Conservation (phyloP, 2,329 filamentous ascomycete genomes). For the Penicillium sp. region DNA sequence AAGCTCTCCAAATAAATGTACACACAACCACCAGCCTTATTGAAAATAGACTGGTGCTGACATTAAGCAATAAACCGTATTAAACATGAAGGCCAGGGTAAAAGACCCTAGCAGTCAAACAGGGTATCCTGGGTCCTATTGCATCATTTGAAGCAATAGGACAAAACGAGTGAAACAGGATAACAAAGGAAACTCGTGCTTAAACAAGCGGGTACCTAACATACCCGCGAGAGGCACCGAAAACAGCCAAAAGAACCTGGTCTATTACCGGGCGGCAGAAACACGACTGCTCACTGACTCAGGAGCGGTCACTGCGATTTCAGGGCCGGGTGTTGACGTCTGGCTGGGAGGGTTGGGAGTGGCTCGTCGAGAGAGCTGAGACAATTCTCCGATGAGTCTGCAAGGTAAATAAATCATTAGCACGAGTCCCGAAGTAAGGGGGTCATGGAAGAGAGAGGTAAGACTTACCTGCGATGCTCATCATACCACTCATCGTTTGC, state of each 20-base stretch:
- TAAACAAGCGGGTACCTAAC: slow-evolving; percentile 1
- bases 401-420: slow-evolving; percentile 3
- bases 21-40: not conserved
- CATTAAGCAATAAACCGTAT: slow-evolving; percentile 22
- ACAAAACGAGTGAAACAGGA: slow-evolving; percentile 19
- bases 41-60: not conserved
- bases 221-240: not conserved
- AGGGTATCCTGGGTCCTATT: slow-evolving; percentile 28
- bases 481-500: slow-evolving; percentile 47
- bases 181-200: slow-evolving; percentile 24
- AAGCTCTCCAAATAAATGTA: slow-evolving; percentile 3
- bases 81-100: slow-evolving; percentile 19
- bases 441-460: not conserved
- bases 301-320: slow-evolving; percentile 14
- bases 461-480: slow-evolving; percentile 42
- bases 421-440: not conserved
- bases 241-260: not conserved
- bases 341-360: slow-evolving; percentile 29
- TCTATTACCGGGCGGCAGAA: slow-evolving; percentile 9
- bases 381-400: slow-evolving; percentile 42
- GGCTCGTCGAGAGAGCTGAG: slow-evolving; percentile 33
- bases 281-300: slow-evolving; percentile 19
- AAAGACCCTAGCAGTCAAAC: slow-evolving; percentile 11
- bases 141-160: slow-evolving; percentile 22
- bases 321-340: slow-evolving; percentile 30